These are phyloP conservation scores for Pestalotiopsis sp. DNA, from an alignment of 2,329 filamentous ascomycete species.

Conservation along the genomic window DNA sequence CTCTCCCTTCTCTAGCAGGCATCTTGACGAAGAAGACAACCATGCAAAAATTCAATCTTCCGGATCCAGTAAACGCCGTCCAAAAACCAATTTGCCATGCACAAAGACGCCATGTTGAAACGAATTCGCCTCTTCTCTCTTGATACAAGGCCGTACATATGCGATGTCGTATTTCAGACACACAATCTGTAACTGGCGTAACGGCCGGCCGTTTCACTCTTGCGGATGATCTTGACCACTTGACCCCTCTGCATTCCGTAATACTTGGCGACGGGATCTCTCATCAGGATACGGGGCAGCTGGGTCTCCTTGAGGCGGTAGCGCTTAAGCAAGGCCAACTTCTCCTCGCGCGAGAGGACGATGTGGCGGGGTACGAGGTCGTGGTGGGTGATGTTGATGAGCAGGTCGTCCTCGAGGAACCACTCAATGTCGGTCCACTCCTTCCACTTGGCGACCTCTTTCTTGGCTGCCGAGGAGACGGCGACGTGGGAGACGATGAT, in stretches of 20 bases:
- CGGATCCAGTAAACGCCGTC: conserved; percentile 9
- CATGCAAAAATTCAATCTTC: neutral
- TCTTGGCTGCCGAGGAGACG: conserved; percentile 84
- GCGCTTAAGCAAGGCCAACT: conserved; percentile 78
- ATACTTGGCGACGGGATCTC: conserved; percentile 91
- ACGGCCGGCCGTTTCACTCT: conserved; percentile 90
- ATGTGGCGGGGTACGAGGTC: conserved; percentile 95
- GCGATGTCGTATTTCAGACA: conserved; percentile 44
- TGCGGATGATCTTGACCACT: conserved; percentile 97
- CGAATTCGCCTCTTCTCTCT: conserved; percentile 14
- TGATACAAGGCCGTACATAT: conserved; percentile 8
- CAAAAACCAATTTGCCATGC: conserved; percentile 5
- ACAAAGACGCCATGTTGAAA: conserved; percentile 21
- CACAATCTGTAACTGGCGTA: conserved; percentile 91
- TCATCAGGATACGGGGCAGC: conserved; percentile 85
- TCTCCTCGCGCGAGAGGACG: conserved; percentile 87
- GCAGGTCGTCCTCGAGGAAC: conserved; percentile 91
- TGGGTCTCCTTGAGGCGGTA: conserved; percentile 98
- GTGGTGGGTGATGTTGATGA: conserved; percentile 98
- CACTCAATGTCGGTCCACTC: conserved; percentile 83
- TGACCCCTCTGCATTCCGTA: conserved; percentile 87
- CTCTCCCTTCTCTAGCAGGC: conserved; percentile 3
- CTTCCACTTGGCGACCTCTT: conserved; percentile 78
- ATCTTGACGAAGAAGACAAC: neutral
- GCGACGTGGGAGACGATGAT: conserved; percentile 85